Percentiles rank a stretch among this genome's conserved stretches.
These are phyloP conservation scores for Plasmodium blacklocki DNA, from an alignment of 169 alveolate genomes.

Conservation along the genomic window DNA sequence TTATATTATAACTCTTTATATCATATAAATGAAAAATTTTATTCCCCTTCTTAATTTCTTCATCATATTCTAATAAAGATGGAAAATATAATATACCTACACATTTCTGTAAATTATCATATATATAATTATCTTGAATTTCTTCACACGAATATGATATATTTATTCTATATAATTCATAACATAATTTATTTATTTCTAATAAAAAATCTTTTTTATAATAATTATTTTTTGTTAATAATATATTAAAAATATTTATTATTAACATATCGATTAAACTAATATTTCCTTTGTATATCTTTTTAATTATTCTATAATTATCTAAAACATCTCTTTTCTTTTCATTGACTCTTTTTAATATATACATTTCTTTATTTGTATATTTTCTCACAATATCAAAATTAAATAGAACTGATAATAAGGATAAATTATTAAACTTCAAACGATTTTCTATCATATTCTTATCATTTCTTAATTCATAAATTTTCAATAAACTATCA, in stretches of 20 bases:
- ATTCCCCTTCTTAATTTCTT: conserved; percentile 5
- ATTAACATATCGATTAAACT: conserved; percentile 47
- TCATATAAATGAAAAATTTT: conserved; percentile 6
- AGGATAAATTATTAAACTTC: neutral
- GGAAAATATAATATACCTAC: conserved; percentile 45
- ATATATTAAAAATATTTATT: conserved; percentile 42
- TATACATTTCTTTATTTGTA: conserved; percentile 17
- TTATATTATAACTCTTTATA: conserved; percentile 14
- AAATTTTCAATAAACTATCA: conserved; percentile 5
- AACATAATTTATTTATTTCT: neutral
- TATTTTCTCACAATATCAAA: conserved; percentile 14
- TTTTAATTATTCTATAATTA: neutral
- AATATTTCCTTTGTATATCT: conserved; percentile 41
- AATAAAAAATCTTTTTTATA: conserved; percentile 8
- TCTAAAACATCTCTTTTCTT: neutral
- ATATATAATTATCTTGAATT: conserved; percentile 19
- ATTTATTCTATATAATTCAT: neutral
- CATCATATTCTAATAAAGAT: conserved; percentile 5
- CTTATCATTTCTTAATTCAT: conserved; percentile 6
- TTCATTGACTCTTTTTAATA: neutral
- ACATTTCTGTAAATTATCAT: conserved; percentile 30
- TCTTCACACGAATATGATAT: neutral
- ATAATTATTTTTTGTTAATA: conserved; percentile 15
- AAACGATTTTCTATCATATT: conserved; percentile 11
- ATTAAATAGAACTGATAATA: conserved; percentile 13